A percentile compares a stretch with the other conserved stretches of the same genome.
Evolutionary conservation across 2,329 filamentous ascomycete genomes (phyloP).

Genomic region (Microcyclosporella mali): DNA sequence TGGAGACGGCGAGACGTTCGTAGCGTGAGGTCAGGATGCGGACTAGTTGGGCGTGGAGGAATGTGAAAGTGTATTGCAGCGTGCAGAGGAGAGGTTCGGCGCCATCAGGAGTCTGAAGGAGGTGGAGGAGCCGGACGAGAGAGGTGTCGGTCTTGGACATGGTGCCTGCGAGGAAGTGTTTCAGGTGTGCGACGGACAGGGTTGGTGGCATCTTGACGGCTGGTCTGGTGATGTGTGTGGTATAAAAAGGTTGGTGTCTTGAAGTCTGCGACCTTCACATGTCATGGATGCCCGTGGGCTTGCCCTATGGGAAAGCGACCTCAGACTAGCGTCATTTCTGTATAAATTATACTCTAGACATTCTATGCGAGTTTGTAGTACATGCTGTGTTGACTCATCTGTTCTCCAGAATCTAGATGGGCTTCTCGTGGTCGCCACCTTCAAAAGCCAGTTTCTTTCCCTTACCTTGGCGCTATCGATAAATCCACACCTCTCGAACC

Average conservation of each 20-base stretch:
- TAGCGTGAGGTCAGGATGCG: constrained; percentile 34
- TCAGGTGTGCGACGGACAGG: constrained; percentile 5
- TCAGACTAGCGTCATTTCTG: too few relatives aligned
- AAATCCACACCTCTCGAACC: too few relatives aligned
- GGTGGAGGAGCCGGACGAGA: constrained; percentile 17
- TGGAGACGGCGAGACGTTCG: constrained; percentile 30
- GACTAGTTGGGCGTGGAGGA: constrained; percentile 37
- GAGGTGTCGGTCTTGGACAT: constrained; percentile 8
- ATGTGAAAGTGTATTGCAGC: constrained; percentile 39
- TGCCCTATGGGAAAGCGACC: not conserved
- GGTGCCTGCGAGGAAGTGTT: constrained; percentile 5
- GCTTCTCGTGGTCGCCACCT: too few relatives aligned
- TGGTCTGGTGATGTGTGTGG: not conserved
- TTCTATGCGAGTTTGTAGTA: too few relatives aligned
- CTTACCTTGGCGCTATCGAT: too few relatives aligned
- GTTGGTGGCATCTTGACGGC: not conserved
- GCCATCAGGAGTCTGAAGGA: constrained; percentile 36
- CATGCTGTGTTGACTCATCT: too few relatives aligned
- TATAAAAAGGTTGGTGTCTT: not conserved
- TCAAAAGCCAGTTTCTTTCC: too few relatives aligned
- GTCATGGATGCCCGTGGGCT: not conserved
- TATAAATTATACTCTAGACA: too few relatives aligned
- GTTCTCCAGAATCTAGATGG: too few relatives aligned
- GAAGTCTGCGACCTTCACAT: not conserved
- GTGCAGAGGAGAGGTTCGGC: constrained; percentile 40